Evolutionary conservation across 768 basidiomycete species (phyloP).

Genomic region (Butyriboletus loyo): DNA sequence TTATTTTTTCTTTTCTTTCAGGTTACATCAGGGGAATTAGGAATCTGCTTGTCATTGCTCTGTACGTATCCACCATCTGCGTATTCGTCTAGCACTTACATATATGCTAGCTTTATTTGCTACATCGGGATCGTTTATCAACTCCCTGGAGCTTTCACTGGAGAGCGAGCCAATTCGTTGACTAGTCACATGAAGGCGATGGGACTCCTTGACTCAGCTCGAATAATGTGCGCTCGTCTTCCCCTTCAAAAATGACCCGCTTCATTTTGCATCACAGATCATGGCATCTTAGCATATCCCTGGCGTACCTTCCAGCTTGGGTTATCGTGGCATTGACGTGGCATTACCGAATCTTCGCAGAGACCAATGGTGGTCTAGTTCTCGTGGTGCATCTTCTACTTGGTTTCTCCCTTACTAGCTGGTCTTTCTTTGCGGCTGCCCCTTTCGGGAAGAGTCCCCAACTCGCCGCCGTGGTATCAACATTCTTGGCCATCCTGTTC

Average conservation of each 20-base stretch:
- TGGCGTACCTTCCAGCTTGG: slow-evolving; percentile 77
- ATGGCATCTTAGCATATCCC: slow-evolving; percentile 67
- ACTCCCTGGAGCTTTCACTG: slow-evolving; percentile 65
- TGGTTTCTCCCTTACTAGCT: slow-evolving; percentile 64
- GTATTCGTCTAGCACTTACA: not conserved
- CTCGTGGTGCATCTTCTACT: slow-evolving; percentile 64
- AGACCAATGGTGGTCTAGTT: slow-evolving; percentile 56
- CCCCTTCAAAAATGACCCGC: not conserved
- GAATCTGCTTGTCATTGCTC: slow-evolving; percentile 59
- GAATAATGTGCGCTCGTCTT: slow-evolving; percentile 46
- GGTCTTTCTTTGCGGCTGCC: slow-evolving; percentile 67
- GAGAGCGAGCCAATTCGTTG: slow-evolving; percentile 60
- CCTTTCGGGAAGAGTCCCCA: slow-evolving; percentile 74
- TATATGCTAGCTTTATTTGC: slow-evolving; percentile 51
- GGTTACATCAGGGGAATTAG: slow-evolving; percentile 64
- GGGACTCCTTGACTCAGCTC: slow-evolving; percentile 71
- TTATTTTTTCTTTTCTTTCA: slow-evolving; percentile 20
- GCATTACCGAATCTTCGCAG: slow-evolving; percentile 64
- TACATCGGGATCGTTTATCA: slow-evolving; percentile 78
- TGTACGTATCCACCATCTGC: slow-evolving; percentile 40
- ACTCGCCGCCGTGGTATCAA: slow-evolving; percentile 63
- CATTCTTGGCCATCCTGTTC: slow-evolving; percentile 62
- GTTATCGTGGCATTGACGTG: slow-evolving; percentile 61
- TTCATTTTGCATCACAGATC: slow-evolving; percentile 27
- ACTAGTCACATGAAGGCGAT: slow-evolving; percentile 78